phyloP scores from a whole-genome alignment of 2,329 filamentous ascomycete genomes.

The Phaeosphaeria sp. region DNA sequence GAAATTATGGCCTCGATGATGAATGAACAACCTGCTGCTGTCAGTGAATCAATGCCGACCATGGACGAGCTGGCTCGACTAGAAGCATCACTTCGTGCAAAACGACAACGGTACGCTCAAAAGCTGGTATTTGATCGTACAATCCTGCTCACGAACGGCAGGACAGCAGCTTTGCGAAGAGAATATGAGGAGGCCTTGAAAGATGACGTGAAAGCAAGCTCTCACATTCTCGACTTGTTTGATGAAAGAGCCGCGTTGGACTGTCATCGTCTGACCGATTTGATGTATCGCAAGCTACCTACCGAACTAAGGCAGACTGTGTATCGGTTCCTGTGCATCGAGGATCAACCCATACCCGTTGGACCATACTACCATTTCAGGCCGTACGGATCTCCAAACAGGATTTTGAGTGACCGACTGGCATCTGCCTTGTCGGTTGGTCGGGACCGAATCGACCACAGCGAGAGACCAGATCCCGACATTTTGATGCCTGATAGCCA shows the following conservation, averaged over 20 bases:
- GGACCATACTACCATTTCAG: conserved; percentile 31
- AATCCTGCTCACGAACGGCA: background rate
- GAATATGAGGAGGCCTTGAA: background rate
- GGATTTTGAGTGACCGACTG: background rate
- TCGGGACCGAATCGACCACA: conserved; percentile 24
- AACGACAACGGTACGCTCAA: background rate
- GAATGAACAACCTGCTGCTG: background rate
- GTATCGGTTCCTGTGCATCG: conserved; percentile 29
- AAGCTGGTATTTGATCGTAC: background rate
- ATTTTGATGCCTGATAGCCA: conserved; percentile 26
- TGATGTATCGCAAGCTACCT: conserved; percentile 30
- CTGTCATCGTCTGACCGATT: conserved; percentile 15
- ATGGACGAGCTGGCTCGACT: background rate
- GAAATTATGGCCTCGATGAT: background rate
- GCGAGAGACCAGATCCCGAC: conserved; percentile 20
- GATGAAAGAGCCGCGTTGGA: conserved; percentile 15
- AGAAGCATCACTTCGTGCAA: background rate
- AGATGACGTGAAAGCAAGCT: background rate
- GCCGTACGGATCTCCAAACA: background rate
- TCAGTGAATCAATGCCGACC: background rate
- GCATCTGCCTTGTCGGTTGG: conserved; percentile 19
- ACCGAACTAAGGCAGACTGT: conserved; percentile 25
- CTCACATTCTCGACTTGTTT: background rate
- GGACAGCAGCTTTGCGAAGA: background rate
- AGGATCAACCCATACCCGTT: conserved; percentile 26